A percentile compares a stretch with the other conserved stretches of the same genome.
phyloP scores from a whole-genome alignment of 176 grass and related monocot species.

The Poa pratensis region DNA sequence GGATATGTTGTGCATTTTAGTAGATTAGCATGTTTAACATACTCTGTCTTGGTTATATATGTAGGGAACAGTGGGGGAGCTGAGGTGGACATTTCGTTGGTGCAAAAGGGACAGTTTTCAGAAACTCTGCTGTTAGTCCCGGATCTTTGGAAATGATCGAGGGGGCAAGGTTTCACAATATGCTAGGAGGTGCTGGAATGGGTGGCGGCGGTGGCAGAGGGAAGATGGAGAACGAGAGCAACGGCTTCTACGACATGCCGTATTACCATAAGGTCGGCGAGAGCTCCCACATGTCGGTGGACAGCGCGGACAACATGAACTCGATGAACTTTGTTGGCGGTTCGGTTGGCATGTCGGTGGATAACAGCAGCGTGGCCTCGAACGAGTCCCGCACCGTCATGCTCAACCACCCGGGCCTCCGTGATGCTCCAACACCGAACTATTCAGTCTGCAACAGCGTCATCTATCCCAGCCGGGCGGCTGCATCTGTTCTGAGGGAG shows the following conservation, averaged over 20 bases:
- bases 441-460: constrained; percentile 57
- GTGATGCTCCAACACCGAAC: constrained; percentile 30
- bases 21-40: not conserved
- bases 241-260: constrained; percentile 57
- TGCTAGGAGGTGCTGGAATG: constrained; percentile 44
- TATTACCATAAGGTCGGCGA: constrained; percentile 63
- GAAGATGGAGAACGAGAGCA: constrained; percentile 38
- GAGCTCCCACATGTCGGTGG: constrained; percentile 75
- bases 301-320: constrained; percentile 48
- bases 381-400: constrained; percentile 68
- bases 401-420: constrained; percentile 73
- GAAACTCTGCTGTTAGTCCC: not conserved
- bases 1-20: not conserved
- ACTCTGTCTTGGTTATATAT: not conserved
- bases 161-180: constrained; percentile 52
- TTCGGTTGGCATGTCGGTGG: constrained; percentile 58
- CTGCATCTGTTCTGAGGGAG: constrained; percentile 28
- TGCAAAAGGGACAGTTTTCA: not conserved
- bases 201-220: constrained; percentile 32
- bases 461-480: constrained; percentile 26
- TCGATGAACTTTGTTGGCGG: constrained; percentile 49
- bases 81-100: not conserved
- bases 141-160: constrained; percentile 52
- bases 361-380: constrained; percentile 70
- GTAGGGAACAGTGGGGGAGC: constrained; percentile 25